Base-by-base conservation (phyloP, 352 stramenopile species). In the Globisporangium splendens region DNA sequence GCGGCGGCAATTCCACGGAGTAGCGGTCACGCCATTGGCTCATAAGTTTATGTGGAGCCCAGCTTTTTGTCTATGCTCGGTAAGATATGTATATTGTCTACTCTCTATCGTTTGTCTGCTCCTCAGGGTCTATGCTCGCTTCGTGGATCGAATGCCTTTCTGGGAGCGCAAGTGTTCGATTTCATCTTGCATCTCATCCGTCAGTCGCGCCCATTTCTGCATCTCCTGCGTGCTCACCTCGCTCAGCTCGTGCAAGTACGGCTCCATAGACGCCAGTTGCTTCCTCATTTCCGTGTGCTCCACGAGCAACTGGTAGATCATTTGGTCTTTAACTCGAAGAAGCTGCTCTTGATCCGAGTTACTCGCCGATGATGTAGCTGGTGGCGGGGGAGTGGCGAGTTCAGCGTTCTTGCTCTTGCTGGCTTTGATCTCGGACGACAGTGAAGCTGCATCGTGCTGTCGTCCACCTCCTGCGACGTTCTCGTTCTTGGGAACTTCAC, bases 121-220 rank as follows among this genome's bases (percentile, higher is more conserved):
- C 39, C 17, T 44, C 17, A 15, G 39, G 39, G 39, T 18, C 7
- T 51, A 51, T 24, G 10, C 12, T 17, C 11, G 13, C 20, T 51
- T 28, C 24, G 46, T 22, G 18, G 54, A 35, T 35, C 52, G 39
- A 15, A 31, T 42, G 21, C 12, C 44, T 41, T 75, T 47, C 28
- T 76, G 68, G 0, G 60, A 59, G 6, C 73, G 82, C 38, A 92
- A 55, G 14, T 76, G 67, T 55, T 89, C 82, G 13, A 92, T 94
- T 54, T 94, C 84, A 15, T 54, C 54, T 62, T 91, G 82, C 84
- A 92, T 94, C 17, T 92, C 83, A 57, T 92, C 82, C 1, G 84
- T 92, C 2, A 94, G 75, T 50, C 69, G 59, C 1, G 84, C 74
- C 84, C 84, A 94, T 46, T 94, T 94, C 28, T 86, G 72, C 82